These are phyloP conservation scores for Fraxinus paxiana DNA, from an alignment of 305 asterid genomes.

Conservation along the genomic window DNA sequence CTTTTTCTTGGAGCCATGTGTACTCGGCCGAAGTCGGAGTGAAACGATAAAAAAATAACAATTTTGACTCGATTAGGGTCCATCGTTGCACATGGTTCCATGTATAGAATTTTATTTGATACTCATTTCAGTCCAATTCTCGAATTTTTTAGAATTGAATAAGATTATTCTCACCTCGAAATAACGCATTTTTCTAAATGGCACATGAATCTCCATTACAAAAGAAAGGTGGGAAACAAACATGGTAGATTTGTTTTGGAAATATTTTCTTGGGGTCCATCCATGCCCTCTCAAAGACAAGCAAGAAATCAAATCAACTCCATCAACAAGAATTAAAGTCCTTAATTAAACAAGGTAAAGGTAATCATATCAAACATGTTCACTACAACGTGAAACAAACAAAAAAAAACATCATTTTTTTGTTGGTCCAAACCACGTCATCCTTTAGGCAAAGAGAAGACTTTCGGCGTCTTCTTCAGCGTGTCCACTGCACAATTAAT, in stretches of 20 bases:
- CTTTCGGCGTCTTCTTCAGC: slow-evolving; percentile 8
- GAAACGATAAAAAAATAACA: neutral
- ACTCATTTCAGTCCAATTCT: neutral
- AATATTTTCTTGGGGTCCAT: slow-evolving; percentile 35
- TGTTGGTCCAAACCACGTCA: slow-evolving; percentile 38
- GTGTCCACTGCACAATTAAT: neutral
- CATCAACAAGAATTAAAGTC: slow-evolving; percentile 33
- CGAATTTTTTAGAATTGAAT: neutral
- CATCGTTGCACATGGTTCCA: neutral
- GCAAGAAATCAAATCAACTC: slow-evolving; percentile 29
- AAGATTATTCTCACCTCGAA: neutral
- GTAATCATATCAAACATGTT: slow-evolving; percentile 24
- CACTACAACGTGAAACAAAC: slow-evolving; percentile 25
- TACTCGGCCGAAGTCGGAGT: neutral
- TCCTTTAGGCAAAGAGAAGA: slow-evolving; percentile 23
- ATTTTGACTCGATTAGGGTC: neutral
- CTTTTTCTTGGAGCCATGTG: neutral
- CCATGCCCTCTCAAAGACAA: slow-evolving; percentile 28
- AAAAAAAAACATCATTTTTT: slow-evolving; percentile 29
- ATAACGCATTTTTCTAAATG: neutral
- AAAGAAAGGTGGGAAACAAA: slow-evolving; percentile 34
- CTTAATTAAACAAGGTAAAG: neutral
- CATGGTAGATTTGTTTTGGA: slow-evolving; percentile 28
- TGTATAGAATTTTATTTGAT: neutral
- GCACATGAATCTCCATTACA: slow-evolving; percentile 7